Base-by-base conservation (phyloP, 2,329 filamentous ascomycete species). In the Sporothrix phasma region DNA sequence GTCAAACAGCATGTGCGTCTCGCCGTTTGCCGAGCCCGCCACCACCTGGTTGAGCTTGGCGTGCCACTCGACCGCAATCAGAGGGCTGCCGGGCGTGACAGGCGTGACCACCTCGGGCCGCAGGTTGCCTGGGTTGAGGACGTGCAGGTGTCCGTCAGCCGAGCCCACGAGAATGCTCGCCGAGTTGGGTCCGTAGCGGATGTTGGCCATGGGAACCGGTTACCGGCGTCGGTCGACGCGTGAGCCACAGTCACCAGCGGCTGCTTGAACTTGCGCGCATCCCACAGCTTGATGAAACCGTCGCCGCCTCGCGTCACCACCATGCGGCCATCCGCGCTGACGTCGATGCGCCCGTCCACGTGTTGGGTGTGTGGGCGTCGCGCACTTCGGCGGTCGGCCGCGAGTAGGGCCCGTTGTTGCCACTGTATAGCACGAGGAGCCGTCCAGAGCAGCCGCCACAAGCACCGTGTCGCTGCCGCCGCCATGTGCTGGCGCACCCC, bases 1-100 rank as follows among this genome's bases (percentile, higher is more conserved):
- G 72, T 89, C 93, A 78, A 94, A 99, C 56, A 99, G 86, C 47
- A 97, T 83, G 71, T 92, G 93, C 0, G 89, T 92, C 75, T 95
- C 89, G 64, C 88, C 87, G 72, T 97, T 96, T 61, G 91, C 91
- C 53, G 93, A 97, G 65, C 92, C 93, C 8, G 93, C 96, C 68
- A 97, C 76, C 71, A 99, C 96, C 73, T 99, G 94, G 73, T 99
- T 97, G 72, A 99, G 85, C 75, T 92, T 96, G 22, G 89, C 82
- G 72, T 99, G 93, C 94, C 94, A 99, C 67, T 89, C 80, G 29
- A 96, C 90, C 2, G 87, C 86, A 67, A 97, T 89, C 8, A 99
- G 78, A 0, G 93, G 84, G 5, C 87, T 89, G 15, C 88, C 88
- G 0, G 91, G 88, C 0, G 93, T 97, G n/a, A 99, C 85, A 3